Base-by-base conservation (phyloP, 2,329 filamentous ascomycete species). In the Fusarium foetens region DNA sequence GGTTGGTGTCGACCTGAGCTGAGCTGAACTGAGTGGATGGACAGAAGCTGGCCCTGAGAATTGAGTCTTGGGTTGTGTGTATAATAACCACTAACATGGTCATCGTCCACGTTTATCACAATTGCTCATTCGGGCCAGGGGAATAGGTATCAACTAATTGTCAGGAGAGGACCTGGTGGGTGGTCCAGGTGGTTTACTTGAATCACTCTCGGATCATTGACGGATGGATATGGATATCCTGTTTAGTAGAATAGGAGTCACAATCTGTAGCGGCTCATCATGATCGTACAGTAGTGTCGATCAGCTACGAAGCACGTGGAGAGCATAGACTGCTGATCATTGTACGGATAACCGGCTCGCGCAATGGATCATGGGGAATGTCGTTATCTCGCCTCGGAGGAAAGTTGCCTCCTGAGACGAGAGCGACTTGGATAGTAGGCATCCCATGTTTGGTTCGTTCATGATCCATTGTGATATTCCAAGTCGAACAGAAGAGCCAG, bases 281-380 rank as follows among this genome's bases (percentile, higher is more conserved):
- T 49, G 61, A 45, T 66, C n/a, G 54, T 53, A 19, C 43, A 58
- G 39, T 38, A 51, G 35, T 55, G 29, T 48, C 39, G 58, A 64
- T 64, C 58, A 42, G 19, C 41, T 39, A 46, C 39, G n/a, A 27
- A 48, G 39, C 60, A 65, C 53, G 54, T 64, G 66, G 53, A 35
- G 66, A 69, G 67, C 55, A 64, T 42, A 65, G 70, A 62, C 70
- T 66, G 55, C 58, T 46, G 68, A 63, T 68, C 54, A 58, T 43
- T 63, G 61, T 48, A 58, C 42, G 46, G 39, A 58, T 53, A 38
- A 27, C 29, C 21, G 29, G 17, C 35, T 39, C 52, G 41, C 61
- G 51, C 49, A 66, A 61, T 70, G 33, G 19, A 53, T 29, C 23
- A 53, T 39, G 45, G 51, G 51, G 60, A 65, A 68, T 62, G 46